Conservation (phyloP, 176 grass and related monocot genomes). For the Paspalum vaginatum region DNA sequence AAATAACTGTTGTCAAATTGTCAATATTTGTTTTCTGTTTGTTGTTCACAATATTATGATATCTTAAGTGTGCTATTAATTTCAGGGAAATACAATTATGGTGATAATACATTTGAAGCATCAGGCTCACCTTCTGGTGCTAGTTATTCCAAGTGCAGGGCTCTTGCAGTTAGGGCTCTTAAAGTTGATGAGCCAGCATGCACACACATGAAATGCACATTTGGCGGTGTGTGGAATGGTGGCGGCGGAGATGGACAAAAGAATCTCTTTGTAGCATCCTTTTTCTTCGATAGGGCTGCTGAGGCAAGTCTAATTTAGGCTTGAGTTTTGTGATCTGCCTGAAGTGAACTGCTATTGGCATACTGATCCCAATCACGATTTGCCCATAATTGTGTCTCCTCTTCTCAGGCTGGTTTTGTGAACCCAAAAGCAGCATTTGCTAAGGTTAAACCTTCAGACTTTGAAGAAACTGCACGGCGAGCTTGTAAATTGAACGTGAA, state of each 20-base stretch:
- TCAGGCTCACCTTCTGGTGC: conserved; percentile 72
- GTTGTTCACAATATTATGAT: neutral
- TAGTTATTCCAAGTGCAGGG: conserved; percentile 80
- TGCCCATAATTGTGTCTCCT: conserved; percentile 29
- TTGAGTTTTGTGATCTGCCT: conserved; percentile 18
- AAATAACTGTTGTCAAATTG: neutral
- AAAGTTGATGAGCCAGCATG: conserved; percentile 81
- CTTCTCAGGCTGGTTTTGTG: conserved; percentile 80
- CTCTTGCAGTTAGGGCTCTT: conserved; percentile 73
- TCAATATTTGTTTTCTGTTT: conserved; percentile 14
- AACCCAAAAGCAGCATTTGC: conserved; percentile 57
- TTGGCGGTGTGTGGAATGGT: conserved; percentile 98
- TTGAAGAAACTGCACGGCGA: conserved; percentile 78
- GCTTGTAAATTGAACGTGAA: conserved; percentile 91
- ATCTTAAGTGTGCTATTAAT: conserved; percentile 30
- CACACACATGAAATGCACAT: conserved; percentile 99
- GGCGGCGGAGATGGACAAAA: conserved; percentile 98
- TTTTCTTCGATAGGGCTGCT: conserved; percentile 96
- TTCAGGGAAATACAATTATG: conserved; percentile 77
- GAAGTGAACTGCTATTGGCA: conserved; percentile 11
- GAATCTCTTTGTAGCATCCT: conserved; percentile 97
- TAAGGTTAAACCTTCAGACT: conserved; percentile 79
- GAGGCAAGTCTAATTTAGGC: conserved; percentile 53
- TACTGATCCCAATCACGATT: conserved; percentile 9
- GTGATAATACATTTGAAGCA: conserved; percentile 64